A percentile compares a stretch with the other conserved stretches of the same genome.
These are phyloP conservation scores for Lasiosphaeria miniovina DNA, from an alignment of 495 filamentous ascomycete genomes.

Conservation along the genomic window DNA sequence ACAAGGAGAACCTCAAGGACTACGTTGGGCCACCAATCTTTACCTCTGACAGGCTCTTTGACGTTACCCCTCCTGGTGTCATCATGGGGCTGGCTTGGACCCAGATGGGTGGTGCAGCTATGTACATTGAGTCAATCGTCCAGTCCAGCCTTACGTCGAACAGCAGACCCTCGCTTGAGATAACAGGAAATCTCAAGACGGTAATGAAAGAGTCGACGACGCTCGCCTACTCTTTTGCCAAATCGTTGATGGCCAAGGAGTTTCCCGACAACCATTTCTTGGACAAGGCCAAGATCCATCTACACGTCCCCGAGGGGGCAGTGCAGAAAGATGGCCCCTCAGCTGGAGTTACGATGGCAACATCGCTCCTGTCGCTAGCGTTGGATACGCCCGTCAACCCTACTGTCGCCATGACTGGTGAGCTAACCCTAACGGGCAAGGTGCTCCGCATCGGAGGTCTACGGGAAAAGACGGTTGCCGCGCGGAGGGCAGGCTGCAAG, in stretches of 20 bases:
- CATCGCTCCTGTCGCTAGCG: slow-evolving; percentile 79
- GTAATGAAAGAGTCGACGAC: slow-evolving; percentile 97
- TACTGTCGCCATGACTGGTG: slow-evolving; percentile 96
- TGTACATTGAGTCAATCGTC: slow-evolving; percentile 96
- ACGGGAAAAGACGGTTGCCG: slow-evolving; percentile 98
- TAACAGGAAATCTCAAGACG: slow-evolving; percentile 89
- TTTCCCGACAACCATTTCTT: slow-evolving; percentile 93
- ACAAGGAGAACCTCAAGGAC: slow-evolving; percentile 88
- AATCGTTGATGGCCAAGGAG: slow-evolving; percentile 75
- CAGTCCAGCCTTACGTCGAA: slow-evolving; percentile 69
- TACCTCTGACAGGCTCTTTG: slow-evolving; percentile 93
- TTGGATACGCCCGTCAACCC: slow-evolving; percentile 74
- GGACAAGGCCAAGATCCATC: slow-evolving; percentile 90
- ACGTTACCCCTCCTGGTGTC: slow-evolving; percentile 91
- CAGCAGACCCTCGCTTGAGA: slow-evolving; percentile 75
- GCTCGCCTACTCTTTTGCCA: slow-evolving; percentile 95
- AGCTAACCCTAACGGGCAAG: slow-evolving; percentile 96
- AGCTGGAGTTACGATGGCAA: slow-evolving; percentile 97
- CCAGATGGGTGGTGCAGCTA: slow-evolving; percentile 91
- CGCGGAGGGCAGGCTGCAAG: slow-evolving; percentile 86
- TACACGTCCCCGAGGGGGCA: slow-evolving; percentile 97
- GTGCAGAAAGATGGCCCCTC: slow-evolving; percentile 95
- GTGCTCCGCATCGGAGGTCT: slow-evolving; percentile 94
- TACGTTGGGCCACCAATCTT: slow-evolving; percentile 96
- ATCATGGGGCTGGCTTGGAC: slow-evolving; percentile 99